These are phyloP conservation scores for Verticillium klebahnii DNA, from an alignment of 2,329 filamentous ascomycete species.

Conservation along the genomic window DNA sequence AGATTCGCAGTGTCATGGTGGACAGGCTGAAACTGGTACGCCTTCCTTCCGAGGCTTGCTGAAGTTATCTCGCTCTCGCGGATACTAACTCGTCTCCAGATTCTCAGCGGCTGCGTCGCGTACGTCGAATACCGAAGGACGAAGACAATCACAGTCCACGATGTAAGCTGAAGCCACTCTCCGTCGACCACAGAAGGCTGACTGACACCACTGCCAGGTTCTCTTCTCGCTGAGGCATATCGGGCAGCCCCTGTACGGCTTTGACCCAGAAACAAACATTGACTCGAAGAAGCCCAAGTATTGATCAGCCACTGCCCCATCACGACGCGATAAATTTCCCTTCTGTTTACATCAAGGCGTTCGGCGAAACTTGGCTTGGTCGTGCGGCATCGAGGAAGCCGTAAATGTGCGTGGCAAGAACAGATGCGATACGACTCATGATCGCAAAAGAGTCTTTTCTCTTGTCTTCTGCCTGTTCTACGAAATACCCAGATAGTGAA, in stretches of 20 bases:
- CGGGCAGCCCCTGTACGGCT: slow-evolving; percentile 54
- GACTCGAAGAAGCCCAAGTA: background rate
- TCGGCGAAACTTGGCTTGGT: background rate
- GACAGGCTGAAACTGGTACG: slow-evolving; percentile 42
- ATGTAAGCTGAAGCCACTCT: slow-evolving; percentile 40
- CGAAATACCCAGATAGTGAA: background rate
- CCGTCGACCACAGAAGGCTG: background rate
- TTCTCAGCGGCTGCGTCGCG: slow-evolving; percentile 42
- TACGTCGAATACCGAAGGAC: slow-evolving; percentile 49
- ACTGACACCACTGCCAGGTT: slow-evolving; percentile 36
- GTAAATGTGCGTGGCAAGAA: background rate
- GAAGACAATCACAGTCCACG: slow-evolving; percentile 59
- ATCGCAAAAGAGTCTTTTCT: background rate
- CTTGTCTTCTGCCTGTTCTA: background rate
- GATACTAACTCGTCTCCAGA: slow-evolving; percentile 31
- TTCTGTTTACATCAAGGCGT: background rate
- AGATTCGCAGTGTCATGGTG: slow-evolving; percentile 30
- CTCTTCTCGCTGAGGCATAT: slow-evolving; percentile 43
- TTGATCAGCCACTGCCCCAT: background rate
- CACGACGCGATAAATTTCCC: background rate
- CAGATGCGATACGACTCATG: too few species aligned
- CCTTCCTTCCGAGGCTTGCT: background rate
- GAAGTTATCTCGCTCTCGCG: background rate
- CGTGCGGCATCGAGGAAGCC: background rate
- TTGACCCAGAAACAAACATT: slow-evolving; percentile 36